Evolutionary conservation across 352 stramenopile species (phyloP), one percentile per base, ranked within the genome.

Genomic region (Globisporangium echinulatum): DNA sequence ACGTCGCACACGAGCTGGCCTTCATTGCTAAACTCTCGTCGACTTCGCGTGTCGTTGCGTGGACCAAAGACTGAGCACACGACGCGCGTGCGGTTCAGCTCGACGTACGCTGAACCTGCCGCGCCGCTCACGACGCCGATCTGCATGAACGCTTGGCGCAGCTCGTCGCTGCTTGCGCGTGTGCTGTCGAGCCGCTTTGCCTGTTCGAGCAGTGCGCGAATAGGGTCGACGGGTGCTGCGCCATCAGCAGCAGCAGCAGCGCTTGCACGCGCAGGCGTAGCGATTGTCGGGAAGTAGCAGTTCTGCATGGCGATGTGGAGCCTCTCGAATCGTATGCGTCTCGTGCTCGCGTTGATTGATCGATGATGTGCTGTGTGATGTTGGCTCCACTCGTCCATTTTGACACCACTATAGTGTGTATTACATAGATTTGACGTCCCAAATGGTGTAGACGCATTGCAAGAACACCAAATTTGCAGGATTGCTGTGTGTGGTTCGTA

Each of bases 51-150:
- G 65, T 92, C 79, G 46, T 80, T 90, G 38, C 85, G 84, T 25
- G 88, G 89, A 2, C 89, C 90, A 58, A 96, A 96, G 36, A 97
- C 89, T 5, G 87, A 84, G 59, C 85, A 94, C 6, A 97, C 63
- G 36, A 97, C 85, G 47, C 85, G 87, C 39, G 88, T 97, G 55
- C 88, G 85, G 55, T 86, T 74, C 49, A 96, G 66, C 58, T 97
- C 85, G 61, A 97, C 81, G 63, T 96, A 97, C 14, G 90, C 87
- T 8, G 90, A 97, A 19, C 90, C 90, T 0, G 85, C 67, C 10
- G 89, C 88, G 51, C 88, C 78, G 59, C 79, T 92, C 40, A 96
- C 73, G 39, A 87, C 81, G 42, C 78, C 80, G 8, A 90, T 65
- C 56, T 90, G 88, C 68, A 96, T 96, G 61, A 84, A 97, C 17